Base-by-base conservation (phyloP, 345 rosid species). In the Aquilaria sinensis region DNA sequence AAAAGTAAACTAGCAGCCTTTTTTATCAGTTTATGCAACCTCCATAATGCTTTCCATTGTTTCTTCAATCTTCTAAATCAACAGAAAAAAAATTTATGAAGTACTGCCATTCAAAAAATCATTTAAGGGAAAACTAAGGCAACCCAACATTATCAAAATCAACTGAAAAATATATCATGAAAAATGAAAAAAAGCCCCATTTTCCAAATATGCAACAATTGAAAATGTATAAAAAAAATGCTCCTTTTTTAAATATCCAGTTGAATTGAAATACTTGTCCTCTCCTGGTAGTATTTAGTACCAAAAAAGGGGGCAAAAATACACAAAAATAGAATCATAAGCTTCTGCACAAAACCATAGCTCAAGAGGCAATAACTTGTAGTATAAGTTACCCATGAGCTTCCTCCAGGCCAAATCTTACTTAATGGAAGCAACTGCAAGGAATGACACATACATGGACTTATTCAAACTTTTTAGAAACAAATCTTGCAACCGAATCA, bases 201-300 rank as follows among this genome's bases (percentile, higher is more conserved):
- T 92, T 23, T 23, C 23, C 23, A 23, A 23, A 23, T 23, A 23
- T 23, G 23, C 23, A 23, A 23, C 23, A 23, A 23, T 23, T 23
- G 23, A 23, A 23, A 23, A 23, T 23, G 23, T 23, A 23, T 23
- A 23, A 23, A 23, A 23, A 23, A 23, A 23, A 23, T 23, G 23
- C 23, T 23, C 23, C 23, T 23, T 23, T 23, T 76, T 92, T 92
- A 66, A 82, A 82, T 64, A 92, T 75, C 88, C 85, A 92, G 83
- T 89, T 92, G 79, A 92, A 92, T 62, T 89, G 96, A 77, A 92
- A 53, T 12, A 96, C 96, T 78, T 89, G 92, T 63, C 98, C 96
- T 84, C 89, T 89, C 34, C 96, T 92, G 81, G 55, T 15, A 60
- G 62, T 49, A 51, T 48, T 58, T 64, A 34, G 23, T 53, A 51